Evolutionary conservation across 768 basidiomycete genomes (phyloP).

Genomic region (Sarcodon sp.): DNA sequence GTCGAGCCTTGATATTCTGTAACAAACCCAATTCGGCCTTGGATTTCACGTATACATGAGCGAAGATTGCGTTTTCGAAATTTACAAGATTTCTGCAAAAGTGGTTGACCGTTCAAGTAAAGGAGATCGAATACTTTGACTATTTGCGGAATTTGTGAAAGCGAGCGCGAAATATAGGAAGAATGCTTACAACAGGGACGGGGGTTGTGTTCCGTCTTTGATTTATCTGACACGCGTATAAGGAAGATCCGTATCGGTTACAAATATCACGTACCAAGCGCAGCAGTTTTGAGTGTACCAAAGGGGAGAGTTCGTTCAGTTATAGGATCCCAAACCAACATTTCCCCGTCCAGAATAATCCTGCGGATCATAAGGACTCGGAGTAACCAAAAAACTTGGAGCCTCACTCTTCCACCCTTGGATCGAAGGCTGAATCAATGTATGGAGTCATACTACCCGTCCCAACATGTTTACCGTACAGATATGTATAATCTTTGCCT

Average conservation of each 20-base stretch:
- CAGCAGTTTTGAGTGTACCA: constrained; percentile 88
- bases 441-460: constrained; percentile 81
- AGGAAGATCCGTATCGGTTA: neutral
- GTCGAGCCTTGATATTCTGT: constrained; percentile 62
- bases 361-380: constrained; percentile 23
- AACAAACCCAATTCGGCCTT: constrained; percentile 74
- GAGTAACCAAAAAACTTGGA: neutral
- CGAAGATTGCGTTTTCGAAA: constrained; percentile 73
- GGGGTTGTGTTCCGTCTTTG: constrained; percentile 57
- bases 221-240: constrained; percentile 37
- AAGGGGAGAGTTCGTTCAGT: constrained; percentile 85
- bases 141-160: constrained; percentile 16
- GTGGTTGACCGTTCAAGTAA: constrained; percentile 73
- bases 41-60: constrained; percentile 50
- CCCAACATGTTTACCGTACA: constrained; percentile 81
- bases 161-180: neutral
- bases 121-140: constrained; percentile 96
- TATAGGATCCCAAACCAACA: constrained; percentile 95
- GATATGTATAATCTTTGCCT: constrained; percentile 81
- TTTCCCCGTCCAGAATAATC: constrained; percentile 93
- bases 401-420: constrained; percentile 69
- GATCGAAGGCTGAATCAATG: constrained; percentile 66
- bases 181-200: constrained; percentile 74
- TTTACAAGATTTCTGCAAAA: constrained; percentile 57
- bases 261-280: constrained; percentile 41